Conservation (phyloP, 805 yeast genomes). For the Metschnikowia hibisci region DNA sequence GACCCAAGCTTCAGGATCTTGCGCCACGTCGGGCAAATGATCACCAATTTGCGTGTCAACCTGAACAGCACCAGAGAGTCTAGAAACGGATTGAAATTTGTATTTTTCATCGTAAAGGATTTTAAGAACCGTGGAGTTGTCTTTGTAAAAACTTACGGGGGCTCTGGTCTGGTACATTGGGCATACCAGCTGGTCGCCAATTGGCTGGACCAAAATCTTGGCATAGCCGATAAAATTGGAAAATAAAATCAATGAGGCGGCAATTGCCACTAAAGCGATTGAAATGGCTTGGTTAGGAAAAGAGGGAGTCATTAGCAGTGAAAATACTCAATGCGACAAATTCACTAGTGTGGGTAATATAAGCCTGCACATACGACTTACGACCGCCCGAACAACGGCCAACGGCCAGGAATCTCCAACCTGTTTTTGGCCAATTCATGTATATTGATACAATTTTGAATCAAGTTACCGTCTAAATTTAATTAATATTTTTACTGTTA, state of each 20-base stretch:
- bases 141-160: constrained; percentile 21
- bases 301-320: neutral
- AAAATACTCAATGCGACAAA: neutral
- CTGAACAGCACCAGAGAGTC: constrained; percentile 55
- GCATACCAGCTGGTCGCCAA: constrained; percentile 8
- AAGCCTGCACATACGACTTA: neutral
- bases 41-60: constrained; percentile 66
- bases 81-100: constrained; percentile 35
- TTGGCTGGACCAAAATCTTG: constrained; percentile 11
- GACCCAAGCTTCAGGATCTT: constrained; percentile 50
- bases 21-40: constrained; percentile 39
- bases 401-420: too few species aligned
- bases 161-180: constrained; percentile 14
- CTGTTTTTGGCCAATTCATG: too few species aligned
- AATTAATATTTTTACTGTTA: too few species aligned
- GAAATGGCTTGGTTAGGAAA: neutral
- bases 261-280: neutral
- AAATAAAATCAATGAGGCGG: constrained; percentile 5
- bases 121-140: constrained; percentile 27
- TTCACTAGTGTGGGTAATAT: neutral
- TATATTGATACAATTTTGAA: too few species aligned
- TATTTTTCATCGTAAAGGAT: constrained; percentile 34
- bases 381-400: too few species aligned
- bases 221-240: constrained; percentile 11
- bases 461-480: too few species aligned